phyloP scores from a whole-genome alignment of 2,329 filamentous ascomycete genomes.

The Tolypocladium tropicale region DNA sequence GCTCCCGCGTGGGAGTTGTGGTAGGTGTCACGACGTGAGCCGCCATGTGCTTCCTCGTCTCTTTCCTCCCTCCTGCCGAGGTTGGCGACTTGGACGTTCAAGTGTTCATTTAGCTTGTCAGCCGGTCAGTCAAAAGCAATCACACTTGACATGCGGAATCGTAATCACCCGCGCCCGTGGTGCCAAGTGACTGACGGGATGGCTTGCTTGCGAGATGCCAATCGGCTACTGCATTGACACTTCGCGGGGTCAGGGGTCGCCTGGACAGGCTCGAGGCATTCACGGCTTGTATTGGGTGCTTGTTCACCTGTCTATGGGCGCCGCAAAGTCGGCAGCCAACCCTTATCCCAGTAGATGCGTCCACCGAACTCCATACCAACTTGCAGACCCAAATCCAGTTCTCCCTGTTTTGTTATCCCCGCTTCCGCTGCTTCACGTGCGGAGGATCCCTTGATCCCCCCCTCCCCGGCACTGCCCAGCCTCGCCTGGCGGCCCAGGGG shows the following conservation, averaged over 20 bases:
- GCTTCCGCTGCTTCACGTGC: not conserved
- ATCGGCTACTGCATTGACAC: too few relatives aligned
- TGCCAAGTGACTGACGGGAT: not conserved
- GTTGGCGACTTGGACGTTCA: not conserved
- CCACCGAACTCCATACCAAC: not conserved
- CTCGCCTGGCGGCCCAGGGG: not conserved
- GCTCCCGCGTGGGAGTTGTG: not conserved
- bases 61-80: not conserved
- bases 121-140: not conserved
- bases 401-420: not conserved
- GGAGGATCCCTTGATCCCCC: not conserved
- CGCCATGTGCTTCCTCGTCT: not conserved
- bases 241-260: not conserved
- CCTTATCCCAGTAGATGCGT: not conserved
- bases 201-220: not conserved
- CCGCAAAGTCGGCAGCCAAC: not conserved
- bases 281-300: not conserved
- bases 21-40: not conserved
- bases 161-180: not conserved
- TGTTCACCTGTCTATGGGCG: not conserved
- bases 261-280: not conserved
- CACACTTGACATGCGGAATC: not conserved
- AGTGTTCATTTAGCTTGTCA: not conserved
- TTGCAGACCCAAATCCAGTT: not conserved
- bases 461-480: not conserved